Conservation (phyloP, 1,284 basidiomycete species). For the Quambalaria eucalypti region DNA sequence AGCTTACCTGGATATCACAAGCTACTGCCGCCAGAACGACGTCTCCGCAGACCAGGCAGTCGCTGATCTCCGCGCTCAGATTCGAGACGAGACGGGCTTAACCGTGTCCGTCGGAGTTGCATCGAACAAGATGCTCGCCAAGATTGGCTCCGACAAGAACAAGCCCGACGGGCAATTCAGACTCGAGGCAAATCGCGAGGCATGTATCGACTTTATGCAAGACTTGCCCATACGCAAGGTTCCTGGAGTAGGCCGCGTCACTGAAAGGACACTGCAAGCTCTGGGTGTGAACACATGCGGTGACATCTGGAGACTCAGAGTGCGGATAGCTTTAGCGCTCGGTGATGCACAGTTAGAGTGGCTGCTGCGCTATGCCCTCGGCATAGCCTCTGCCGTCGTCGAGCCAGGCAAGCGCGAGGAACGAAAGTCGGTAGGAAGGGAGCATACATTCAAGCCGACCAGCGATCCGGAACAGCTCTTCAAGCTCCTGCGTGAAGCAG, state of each 20-base stretch:
- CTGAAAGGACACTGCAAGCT: slow-evolving; percentile 36
- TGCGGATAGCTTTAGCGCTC: slow-evolving; percentile 31
- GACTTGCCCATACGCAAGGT: slow-evolving; percentile 38
- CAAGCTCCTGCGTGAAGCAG: slow-evolving; percentile 22
- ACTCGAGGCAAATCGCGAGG: slow-evolving; percentile 22
- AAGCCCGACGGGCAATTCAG: slow-evolving; percentile 41
- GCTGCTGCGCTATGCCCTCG: slow-evolving; percentile 34
- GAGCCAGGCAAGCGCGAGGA: slow-evolving; percentile 32
- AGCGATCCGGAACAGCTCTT: slow-evolving; percentile 16
- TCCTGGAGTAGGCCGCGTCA: slow-evolving; percentile 42
- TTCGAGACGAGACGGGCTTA: slow-evolving; percentile 51
- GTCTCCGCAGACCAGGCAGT: slow-evolving; percentile 67
- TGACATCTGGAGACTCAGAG: slow-evolving; percentile 37
- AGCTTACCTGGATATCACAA: slow-evolving; percentile 69
- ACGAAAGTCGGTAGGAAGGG: slow-evolving; percentile 41
- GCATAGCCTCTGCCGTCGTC: slow-evolving; percentile 31
- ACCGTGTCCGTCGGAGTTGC: slow-evolving; percentile 73
- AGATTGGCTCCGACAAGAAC: slow-evolving; percentile 81
- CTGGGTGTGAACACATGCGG: slow-evolving; percentile 36
- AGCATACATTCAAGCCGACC: slow-evolving; percentile 41
- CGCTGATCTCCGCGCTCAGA: slow-evolving; percentile 40
- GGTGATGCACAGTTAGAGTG: slow-evolving; percentile 26
- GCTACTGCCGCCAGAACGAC: slow-evolving; percentile 61
- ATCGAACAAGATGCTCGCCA: slow-evolving; percentile 54
- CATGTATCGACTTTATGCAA: slow-evolving; percentile 33